phyloP scores from a whole-genome alignment of 2,329 filamentous ascomycete genomes.

The Fusarium goolgardi region DNA sequence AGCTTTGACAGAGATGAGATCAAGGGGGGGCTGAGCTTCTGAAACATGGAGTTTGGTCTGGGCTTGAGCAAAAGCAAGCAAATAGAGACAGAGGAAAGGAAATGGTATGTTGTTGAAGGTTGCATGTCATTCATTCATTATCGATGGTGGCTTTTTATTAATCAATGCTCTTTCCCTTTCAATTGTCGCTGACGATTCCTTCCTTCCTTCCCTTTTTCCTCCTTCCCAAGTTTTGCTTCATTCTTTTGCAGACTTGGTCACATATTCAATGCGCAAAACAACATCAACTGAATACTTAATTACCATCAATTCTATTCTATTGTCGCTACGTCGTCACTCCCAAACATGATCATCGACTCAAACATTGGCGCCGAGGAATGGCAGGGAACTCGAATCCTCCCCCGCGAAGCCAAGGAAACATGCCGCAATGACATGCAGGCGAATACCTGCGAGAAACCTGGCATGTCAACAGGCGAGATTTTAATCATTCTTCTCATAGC shows the following conservation, averaged over 20 bases:
- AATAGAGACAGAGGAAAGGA: neutral
- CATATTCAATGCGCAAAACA: neutral
- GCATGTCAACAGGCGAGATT: conserved; percentile 23
- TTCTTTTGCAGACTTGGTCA: conserved; percentile 10
- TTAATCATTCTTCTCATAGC: conserved; percentile 33
- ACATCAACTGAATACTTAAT: conserved; percentile 16
- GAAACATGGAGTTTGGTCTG: conserved; percentile 40
- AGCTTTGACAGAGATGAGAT: conserved; percentile 8
- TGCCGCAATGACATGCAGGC: conserved; percentile 28
- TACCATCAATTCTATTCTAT: conserved; percentile 17
- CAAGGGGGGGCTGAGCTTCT: conserved; percentile 34
- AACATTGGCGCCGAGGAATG: conserved; percentile 12
- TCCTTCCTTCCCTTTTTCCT: conserved; percentile 10
- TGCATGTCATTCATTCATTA: conserved; percentile 6
- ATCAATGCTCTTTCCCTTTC: conserved; percentile 21
- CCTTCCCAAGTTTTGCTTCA: conserved; percentile 6
- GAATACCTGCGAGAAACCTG: conserved; percentile 43
- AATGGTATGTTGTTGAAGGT: conserved; percentile 6
- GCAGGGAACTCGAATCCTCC: conserved; percentile 35
- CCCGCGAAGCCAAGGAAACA: conserved; percentile 36
- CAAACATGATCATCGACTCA: conserved; percentile 33
- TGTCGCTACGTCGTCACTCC: neutral
- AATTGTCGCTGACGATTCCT: neutral
- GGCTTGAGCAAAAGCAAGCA: neutral
- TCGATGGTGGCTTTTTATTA: conserved; percentile 26